A percentile compares a stretch with the other conserved stretches of the same genome.
phyloP scores from a whole-genome alignment of 2,329 filamentous ascomycete species.

The Huntiella savannae region DNA sequence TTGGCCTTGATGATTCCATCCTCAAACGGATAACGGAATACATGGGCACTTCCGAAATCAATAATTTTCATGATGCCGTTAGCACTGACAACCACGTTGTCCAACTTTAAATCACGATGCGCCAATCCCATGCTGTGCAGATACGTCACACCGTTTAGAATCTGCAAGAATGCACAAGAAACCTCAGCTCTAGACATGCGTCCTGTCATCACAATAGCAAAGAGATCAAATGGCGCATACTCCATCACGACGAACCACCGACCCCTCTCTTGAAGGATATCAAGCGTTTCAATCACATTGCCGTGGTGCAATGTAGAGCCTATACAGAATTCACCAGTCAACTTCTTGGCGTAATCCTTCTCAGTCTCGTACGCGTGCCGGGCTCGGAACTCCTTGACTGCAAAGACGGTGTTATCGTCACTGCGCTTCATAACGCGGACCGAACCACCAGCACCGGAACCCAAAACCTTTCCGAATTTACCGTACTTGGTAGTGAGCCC shows the following conservation, averaged over 20 bases:
- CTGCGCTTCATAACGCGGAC: conserved; percentile 86
- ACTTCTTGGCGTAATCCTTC: conserved; percentile 92
- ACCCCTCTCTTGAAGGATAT: conserved; percentile 84
- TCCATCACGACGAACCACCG: conserved; percentile 99
- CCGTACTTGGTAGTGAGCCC: conserved; percentile 82
- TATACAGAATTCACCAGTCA: conserved; percentile 95
- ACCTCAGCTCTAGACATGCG: conserved; percentile 90
- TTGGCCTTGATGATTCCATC: conserved; percentile 63
- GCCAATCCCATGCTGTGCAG: conserved; percentile 88
- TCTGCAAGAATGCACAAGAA: conserved; percentile 80
- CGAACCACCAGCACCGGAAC: conserved; percentile 84
- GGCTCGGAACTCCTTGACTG: conserved; percentile 90
- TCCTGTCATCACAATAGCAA: conserved; percentile 97
- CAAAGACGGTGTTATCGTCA: conserved; percentile 83
- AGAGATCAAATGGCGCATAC: conserved; percentile 87
- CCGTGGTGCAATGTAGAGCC: conserved; percentile 92
- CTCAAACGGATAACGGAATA: conserved; percentile 95
- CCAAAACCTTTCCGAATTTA: conserved; percentile 83
- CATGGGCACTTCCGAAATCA: conserved; percentile 92
- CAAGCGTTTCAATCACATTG: conserved; percentile 94
- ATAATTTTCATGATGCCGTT: conserved; percentile 98
- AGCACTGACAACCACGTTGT: conserved; percentile 95
- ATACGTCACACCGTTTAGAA: conserved; percentile 84
- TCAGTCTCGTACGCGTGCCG: conserved; percentile 85
- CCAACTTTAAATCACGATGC: conserved; percentile 85